Conservation (phyloP, 176 grass and related monocot species). For the Paspalum vaginatum region DNA sequence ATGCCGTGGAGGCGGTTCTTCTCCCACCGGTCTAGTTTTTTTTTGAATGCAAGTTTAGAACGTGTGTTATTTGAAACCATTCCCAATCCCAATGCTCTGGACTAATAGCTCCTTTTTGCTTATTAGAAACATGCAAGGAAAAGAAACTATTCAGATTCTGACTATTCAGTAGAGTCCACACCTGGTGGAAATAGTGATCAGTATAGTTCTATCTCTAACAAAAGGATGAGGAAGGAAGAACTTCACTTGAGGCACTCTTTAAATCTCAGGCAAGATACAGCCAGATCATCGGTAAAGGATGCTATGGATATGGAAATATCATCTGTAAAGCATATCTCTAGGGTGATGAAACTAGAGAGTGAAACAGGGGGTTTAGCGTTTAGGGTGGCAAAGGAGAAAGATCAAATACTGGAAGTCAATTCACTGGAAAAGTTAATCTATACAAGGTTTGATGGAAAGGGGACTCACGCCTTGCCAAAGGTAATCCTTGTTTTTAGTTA, state of each 20-base stretch:
- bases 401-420: background rate
- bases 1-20: too few relatives aligned
- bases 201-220: slow-evolving; percentile 12
- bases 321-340: background rate
- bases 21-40: too few relatives aligned
- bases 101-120: slow-evolving; percentile 19
- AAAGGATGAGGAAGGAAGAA: slow-evolving; percentile 1
- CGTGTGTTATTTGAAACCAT: too few relatives aligned
- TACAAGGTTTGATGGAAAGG: background rate
- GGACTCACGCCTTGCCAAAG: background rate
- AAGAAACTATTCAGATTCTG: background rate
- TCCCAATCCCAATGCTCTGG: slow-evolving; percentile 6
- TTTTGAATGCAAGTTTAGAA: too few relatives aligned
- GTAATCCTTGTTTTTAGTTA: slow-evolving; percentile 10
- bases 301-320: slow-evolving; percentile 4
- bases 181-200: background rate
- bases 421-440: background rate
- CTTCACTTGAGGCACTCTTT: background rate
- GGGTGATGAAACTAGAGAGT: background rate
- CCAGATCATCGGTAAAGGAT: background rate
- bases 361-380: background rate
- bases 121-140: slow-evolving; percentile 33
- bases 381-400: background rate
- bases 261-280: slow-evolving; percentile 10
- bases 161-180: background rate